phyloP scores from a whole-genome alignment of 78 protist genomes.

The Protostelium mycophagum region DNA sequence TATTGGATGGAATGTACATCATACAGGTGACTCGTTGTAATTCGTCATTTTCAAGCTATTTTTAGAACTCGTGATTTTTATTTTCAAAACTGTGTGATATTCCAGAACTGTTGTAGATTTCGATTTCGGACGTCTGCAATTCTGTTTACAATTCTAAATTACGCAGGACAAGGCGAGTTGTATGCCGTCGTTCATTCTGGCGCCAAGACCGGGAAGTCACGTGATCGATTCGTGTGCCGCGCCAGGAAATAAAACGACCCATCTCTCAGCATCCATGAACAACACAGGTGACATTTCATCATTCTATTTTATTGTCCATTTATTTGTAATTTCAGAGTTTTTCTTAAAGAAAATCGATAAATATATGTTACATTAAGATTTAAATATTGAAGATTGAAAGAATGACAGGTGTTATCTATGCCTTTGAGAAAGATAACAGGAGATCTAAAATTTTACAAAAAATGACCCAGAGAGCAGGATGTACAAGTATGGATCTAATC shows the following conservation, averaged over 20 bases:
- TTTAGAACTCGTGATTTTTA: background rate
- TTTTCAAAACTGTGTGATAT: no score
- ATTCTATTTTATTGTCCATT: no score
- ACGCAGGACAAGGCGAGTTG: conserved; percentile 68
- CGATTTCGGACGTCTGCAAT: no score
- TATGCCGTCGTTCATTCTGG: conserved; percentile 38
- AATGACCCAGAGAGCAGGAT: conserved; percentile 34
- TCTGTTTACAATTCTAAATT: no score
- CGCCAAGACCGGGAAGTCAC: conserved; percentile 14
- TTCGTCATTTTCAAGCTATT: background rate
- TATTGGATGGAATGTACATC: conserved; percentile 36
- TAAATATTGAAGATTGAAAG: no score
- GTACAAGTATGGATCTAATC: conserved; percentile 28
- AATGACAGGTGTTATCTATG: no score
- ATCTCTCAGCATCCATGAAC: conserved; percentile 25
- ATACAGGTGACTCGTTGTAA: background rate
- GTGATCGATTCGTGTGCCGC: conserved; percentile 52
- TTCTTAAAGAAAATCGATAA: no score
- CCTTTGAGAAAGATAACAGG: conserved; percentile 47
- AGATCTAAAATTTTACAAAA: conserved; percentile 27
- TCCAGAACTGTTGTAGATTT: no score
- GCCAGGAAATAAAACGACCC: conserved; percentile 54
- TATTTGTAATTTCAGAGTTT: no score
- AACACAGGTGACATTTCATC: conserved; percentile 59
- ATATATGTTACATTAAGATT: no score